These are phyloP conservation scores for Pyrenophora teres DNA, from an alignment of 2,329 filamentous ascomycete genomes.

Conservation along the genomic window DNA sequence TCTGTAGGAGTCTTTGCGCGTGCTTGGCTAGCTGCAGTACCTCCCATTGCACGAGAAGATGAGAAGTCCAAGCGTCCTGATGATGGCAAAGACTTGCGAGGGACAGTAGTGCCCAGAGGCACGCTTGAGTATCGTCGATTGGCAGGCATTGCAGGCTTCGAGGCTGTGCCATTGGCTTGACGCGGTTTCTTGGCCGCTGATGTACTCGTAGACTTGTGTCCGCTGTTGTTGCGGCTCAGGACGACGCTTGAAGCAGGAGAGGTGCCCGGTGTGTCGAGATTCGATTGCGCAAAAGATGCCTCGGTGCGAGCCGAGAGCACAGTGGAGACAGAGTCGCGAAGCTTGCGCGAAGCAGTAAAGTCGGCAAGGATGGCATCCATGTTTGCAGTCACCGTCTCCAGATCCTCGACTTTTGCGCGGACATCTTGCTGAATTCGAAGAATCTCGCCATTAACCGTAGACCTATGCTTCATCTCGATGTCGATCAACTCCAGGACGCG, in stretches of 20 bases:
- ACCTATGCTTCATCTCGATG: slow-evolving; percentile 90
- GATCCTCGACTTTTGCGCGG: slow-evolving; percentile 75
- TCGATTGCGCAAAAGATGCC: slow-evolving; percentile 70
- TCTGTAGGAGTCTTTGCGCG: slow-evolving; percentile 38
- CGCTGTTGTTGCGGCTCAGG: slow-evolving; percentile 57
- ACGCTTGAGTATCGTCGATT: slow-evolving; percentile 56
- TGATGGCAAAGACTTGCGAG: slow-evolving; percentile 26
- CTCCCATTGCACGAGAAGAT: slow-evolving; percentile 32
- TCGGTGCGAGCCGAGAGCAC: slow-evolving; percentile 76
- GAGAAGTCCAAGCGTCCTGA: slow-evolving; percentile 24
- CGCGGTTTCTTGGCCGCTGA: slow-evolving; percentile 55
- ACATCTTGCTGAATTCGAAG: slow-evolving; percentile 84
- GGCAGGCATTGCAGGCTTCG: slow-evolving; percentile 47
- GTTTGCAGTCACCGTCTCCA: slow-evolving; percentile 77
- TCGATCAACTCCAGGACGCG: slow-evolving; percentile 91
- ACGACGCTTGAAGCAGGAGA: slow-evolving; percentile 71
- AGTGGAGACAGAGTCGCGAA: slow-evolving; percentile 91
- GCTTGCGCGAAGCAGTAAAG: slow-evolving; percentile 67
- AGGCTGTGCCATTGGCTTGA: slow-evolving; percentile 52
- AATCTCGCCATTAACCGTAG: slow-evolving; percentile 96
- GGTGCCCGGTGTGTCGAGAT: slow-evolving; percentile 63
- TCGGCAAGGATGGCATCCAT: slow-evolving; percentile 79
- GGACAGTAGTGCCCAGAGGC: slow-evolving; percentile 40
- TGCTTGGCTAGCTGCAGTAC: slow-evolving; percentile 30
- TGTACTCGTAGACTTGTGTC: slow-evolving; percentile 51